Percentiles rank a stretch among this genome's conserved stretches.
Evolutionary conservation across 352 stramenopile species (phyloP).

Genomic region (Globisporangium paddicum): DNA sequence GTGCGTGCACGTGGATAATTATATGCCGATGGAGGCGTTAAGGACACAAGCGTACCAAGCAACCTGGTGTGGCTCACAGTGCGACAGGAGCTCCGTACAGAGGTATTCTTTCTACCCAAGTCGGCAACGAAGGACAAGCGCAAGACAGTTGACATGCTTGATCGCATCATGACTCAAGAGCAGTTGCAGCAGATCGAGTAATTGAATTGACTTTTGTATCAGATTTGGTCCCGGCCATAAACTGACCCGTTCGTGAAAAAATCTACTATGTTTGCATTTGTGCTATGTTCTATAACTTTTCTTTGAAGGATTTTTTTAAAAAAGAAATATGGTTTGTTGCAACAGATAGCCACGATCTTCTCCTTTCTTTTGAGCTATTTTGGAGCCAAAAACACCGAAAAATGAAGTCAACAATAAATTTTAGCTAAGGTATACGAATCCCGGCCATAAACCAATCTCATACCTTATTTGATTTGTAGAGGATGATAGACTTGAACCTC

Average conservation of each 20-base stretch:
- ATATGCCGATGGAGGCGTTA: not conserved
- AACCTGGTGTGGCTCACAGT: conserved; percentile 2
- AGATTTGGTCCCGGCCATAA: conserved; percentile 3
- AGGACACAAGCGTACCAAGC: not conserved
- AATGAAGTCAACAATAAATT: conserved; percentile 4
- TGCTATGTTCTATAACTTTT: not conserved
- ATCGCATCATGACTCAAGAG: conserved; percentile 3
- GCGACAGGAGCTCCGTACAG: not conserved
- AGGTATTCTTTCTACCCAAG: conserved; percentile 3
- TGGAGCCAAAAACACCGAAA: not conserved
- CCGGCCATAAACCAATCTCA: no score
- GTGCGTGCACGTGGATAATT: not conserved
- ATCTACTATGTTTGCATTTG: not conserved
- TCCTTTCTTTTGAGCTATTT: not conserved
- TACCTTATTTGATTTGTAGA: no score
- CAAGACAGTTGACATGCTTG: not conserved
- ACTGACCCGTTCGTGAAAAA: conserved; percentile 1
- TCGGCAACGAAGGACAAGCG: not conserved
- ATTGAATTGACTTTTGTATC: conserved; percentile 4
- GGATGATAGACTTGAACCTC: no score
- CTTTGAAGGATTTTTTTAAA: not conserved
- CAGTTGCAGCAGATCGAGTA: conserved; percentile 8
- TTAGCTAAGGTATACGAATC: conserved; percentile 3
- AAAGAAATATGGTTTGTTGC: conserved; percentile 1
- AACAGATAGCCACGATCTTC: not conserved